These are phyloP conservation scores for Chaetomiaceae sp. DNA, from an alignment of 2,329 filamentous ascomycete species.

Conservation along the genomic window DNA sequence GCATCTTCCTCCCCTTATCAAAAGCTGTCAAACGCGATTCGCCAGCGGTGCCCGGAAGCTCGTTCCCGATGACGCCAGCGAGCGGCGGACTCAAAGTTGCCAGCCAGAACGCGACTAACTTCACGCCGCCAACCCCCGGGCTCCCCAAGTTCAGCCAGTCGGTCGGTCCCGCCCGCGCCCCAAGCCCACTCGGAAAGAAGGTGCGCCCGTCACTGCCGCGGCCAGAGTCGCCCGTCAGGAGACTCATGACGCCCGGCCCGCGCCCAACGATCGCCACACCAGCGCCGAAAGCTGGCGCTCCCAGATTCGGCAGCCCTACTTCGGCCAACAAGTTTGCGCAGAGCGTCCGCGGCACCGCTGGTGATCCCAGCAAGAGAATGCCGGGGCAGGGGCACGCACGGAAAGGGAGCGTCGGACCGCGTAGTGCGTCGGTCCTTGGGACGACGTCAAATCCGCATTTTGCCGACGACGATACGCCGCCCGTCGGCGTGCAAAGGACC, in stretches of 20 bases:
- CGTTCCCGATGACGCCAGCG: conserved; percentile 63
- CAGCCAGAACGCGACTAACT: conserved; percentile 55
- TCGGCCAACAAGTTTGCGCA: conserved; percentile 57
- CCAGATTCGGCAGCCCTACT: conserved; percentile 60
- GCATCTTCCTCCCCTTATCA: conserved; percentile 86
- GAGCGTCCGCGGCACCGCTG: conserved; percentile 57
- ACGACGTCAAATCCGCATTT: conserved; percentile 39
- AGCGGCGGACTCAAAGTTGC: conserved; percentile 49
- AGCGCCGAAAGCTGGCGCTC: conserved; percentile 40
- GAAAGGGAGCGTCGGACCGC: conserved; percentile 49
- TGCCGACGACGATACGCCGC: conserved; percentile 55
- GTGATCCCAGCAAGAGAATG: conserved; percentile 56
- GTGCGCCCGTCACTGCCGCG: conserved; percentile 74
- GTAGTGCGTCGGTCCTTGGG: conserved; percentile 58
- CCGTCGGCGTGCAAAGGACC: conserved; percentile 47
- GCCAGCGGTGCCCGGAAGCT: conserved; percentile 46
- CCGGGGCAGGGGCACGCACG: conserved; percentile 43
- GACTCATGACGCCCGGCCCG: conserved; percentile 56
- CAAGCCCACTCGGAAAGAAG: conserved; percentile 69
- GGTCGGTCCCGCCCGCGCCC: conserved; percentile 67
- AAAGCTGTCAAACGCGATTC: conserved; percentile 70
- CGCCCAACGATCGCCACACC: conserved; percentile 56
- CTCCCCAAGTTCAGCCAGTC: conserved; percentile 84
- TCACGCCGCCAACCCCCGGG: conserved; percentile 61
- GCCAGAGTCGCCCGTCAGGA: conserved; percentile 79